Evolutionary conservation across 345 rosid species (phyloP).

Genomic region (Excoecaria agallocha): DNA sequence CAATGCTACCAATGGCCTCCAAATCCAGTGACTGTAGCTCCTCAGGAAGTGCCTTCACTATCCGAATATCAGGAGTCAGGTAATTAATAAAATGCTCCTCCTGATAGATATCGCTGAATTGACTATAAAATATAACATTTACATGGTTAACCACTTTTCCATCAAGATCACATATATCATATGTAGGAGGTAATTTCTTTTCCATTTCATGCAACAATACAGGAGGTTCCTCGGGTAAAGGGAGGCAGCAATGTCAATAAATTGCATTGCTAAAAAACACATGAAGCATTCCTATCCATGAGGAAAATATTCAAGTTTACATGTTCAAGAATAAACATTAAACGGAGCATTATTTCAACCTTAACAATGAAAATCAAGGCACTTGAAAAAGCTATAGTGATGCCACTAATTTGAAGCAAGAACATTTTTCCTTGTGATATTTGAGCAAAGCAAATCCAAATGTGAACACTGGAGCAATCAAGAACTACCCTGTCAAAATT

Average conservation of each 20-base stretch:
- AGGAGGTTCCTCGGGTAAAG: neutral
- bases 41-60: constrained; percentile 75
- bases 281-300: neutral
- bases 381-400: neutral
- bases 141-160: constrained; percentile 24
- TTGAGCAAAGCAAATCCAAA: neutral
- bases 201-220: neutral
- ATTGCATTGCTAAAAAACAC: neutral
- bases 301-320: neutral
- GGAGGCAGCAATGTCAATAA: neutral
- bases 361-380: neutral
- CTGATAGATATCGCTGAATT: constrained; percentile 85
- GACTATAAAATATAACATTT: constrained; percentile 45
- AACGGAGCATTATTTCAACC: neutral
- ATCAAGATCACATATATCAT: constrained; percentile 14
- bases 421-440: neutral
- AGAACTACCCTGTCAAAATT: neutral
- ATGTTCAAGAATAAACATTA: neutral
- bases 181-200: constrained; percentile 1
- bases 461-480: neutral
- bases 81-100: constrained; percentile 80
- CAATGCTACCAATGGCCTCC: constrained; percentile 85
- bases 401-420: neutral
- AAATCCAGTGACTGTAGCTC: constrained; percentile 78
- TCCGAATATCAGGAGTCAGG: constrained; percentile 76